Conservation (phyloP, 2,329 filamentous ascomycete genomes). For the Apiospora pterosperma region DNA sequence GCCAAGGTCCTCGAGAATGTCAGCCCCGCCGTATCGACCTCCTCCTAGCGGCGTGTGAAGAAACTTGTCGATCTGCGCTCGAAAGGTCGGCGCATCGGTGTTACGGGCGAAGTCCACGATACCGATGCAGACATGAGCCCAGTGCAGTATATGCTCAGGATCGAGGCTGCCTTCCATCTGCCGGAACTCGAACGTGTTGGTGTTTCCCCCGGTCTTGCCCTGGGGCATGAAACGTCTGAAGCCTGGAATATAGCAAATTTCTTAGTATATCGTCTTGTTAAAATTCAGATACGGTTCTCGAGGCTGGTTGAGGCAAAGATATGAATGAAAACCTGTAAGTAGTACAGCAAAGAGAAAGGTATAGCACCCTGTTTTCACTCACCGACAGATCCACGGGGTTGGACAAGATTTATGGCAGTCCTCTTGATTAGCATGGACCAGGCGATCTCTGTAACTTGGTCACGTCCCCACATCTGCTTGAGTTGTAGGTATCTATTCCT, state of each 20-base stretch:
- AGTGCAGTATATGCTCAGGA: background rate
- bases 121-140: background rate
- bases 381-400: background rate
- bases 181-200: conserved; percentile 2
- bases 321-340: no score
- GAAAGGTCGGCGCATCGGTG: background rate
- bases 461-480: background rate
- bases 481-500: background rate
- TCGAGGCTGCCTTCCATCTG: conserved; percentile 5
- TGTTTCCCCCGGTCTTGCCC: background rate
- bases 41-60: background rate
- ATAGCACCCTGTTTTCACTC: background rate
- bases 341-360: no score
- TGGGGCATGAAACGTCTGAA: background rate
- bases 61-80: background rate
- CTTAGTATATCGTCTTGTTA: background rate
- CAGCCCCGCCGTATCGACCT: background rate
- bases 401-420: background rate
- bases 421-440: background rate
- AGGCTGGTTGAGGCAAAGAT: background rate
- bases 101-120: background rate
- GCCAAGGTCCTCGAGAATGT: background rate
- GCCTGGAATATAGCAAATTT: background rate
- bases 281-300: background rate
- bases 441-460: background rate